Evolutionary conservation across 2,329 filamentous ascomycete genomes (phyloP).

Genomic region (Cladosporium velox): DNA sequence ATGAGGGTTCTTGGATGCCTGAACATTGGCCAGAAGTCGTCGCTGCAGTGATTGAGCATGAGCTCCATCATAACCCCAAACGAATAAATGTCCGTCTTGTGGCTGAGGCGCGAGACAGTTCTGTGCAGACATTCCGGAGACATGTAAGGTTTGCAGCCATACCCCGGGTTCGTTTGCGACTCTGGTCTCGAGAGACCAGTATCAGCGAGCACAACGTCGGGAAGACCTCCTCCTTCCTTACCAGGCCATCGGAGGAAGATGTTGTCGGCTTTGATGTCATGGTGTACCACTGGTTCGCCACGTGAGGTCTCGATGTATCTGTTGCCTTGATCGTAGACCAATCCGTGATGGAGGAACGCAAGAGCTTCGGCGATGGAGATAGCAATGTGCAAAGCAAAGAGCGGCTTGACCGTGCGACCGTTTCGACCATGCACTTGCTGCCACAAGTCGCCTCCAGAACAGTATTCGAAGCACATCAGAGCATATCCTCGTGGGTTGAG

Average conservation of each 20-base stretch:
- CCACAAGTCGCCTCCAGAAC: neutral
- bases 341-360: conserved; percentile 10
- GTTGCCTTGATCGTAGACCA: neutral
- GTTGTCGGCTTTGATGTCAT: conserved; percentile 5
- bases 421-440: neutral
- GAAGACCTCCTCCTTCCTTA: neutral
- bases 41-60: neutral
- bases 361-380: conserved; percentile 5
- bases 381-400: conserved; percentile 13
- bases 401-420: neutral
- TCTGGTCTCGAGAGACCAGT: neutral
- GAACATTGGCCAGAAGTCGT: neutral
- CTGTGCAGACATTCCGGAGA: neutral
- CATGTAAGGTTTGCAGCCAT: neutral
- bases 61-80: conserved; percentile 1
- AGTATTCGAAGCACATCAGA: conserved; percentile 11
- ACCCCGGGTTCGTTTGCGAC: neutral
- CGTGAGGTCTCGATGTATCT: neutral
- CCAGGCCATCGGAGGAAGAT: neutral
- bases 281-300: neutral
- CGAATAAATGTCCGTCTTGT: conserved; percentile 5
- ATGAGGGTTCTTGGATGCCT: neutral
- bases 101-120: neutral
- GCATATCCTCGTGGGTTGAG: neutral
- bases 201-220: conserved; percentile 7